Percentiles rank a stretch among this genome's conserved stretches.
These are phyloP conservation scores for Pseudocercospora vitis DNA, from an alignment of 2,329 filamentous ascomycete genomes.

Conservation along the genomic window DNA sequence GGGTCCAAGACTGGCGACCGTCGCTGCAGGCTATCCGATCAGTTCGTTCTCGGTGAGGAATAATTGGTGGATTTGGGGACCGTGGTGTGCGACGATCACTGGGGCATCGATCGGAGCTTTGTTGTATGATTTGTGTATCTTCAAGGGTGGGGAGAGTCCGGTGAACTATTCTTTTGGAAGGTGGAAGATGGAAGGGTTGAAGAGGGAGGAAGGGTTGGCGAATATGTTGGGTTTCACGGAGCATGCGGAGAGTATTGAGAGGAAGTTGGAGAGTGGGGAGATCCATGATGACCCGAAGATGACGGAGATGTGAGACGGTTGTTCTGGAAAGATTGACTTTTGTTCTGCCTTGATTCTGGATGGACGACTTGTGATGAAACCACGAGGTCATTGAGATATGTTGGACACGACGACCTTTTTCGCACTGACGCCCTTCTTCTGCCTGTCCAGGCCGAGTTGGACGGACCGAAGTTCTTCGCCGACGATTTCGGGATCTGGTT, in stretches of 20 bases:
- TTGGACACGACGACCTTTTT: constrained; percentile 40
- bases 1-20: constrained; percentile 50
- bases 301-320: neutral
- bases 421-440: constrained; percentile 43
- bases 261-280: constrained; percentile 21
- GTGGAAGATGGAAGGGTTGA: constrained; percentile 29
- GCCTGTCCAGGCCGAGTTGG: constrained; percentile 40
- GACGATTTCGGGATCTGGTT: constrained; percentile 40
- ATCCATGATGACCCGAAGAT: constrained; percentile 17
- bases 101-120: constrained; percentile 48
- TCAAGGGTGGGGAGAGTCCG: constrained; percentile 51
- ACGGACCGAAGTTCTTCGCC: constrained; percentile 41
- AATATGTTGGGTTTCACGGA: constrained; percentile 22
- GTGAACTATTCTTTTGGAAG: constrained; percentile 49
- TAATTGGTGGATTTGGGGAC: constrained; percentile 52
- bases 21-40: constrained; percentile 49
- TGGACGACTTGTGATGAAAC: constrained; percentile 11
- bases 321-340: neutral
- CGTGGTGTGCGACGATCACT: constrained; percentile 42
- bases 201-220: constrained; percentile 24
- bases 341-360: neutral
- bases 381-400: constrained; percentile 13
- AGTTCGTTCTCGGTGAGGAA: constrained; percentile 38
- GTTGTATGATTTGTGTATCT: constrained; percentile 54
- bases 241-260: constrained; percentile 21